Conservation (phyloP, 352 stramenopile species). For the Phytophthora constricta region DNA sequence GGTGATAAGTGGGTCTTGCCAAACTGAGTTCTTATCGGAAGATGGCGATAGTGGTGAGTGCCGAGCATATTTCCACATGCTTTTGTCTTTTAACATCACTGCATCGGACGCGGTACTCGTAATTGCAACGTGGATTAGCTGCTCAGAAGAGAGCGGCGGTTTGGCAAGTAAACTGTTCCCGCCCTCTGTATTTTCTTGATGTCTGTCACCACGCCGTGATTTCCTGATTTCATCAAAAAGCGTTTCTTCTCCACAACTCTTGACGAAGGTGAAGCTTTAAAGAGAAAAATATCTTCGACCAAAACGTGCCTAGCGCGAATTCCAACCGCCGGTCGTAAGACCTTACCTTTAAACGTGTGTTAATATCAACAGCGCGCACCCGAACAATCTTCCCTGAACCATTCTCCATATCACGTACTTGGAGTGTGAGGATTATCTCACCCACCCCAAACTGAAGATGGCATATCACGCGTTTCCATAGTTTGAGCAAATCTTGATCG, state of each 20-base stretch:
- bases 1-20: constrained; percentile 78
- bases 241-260: constrained; percentile 47
- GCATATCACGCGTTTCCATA: constrained; percentile 79
- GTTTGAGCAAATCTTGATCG: constrained; percentile 75
- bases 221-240: constrained; percentile 73
- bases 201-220: constrained; percentile 38
- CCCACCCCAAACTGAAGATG: constrained; percentile 64
- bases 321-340: constrained; percentile 74
- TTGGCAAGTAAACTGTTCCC: constrained; percentile 4
- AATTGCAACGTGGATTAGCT: constrained; percentile 77
- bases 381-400: constrained; percentile 58
- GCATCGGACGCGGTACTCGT: constrained; percentile 73
- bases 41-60: constrained; percentile 43
- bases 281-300: constrained; percentile 75
- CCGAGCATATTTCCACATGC: constrained; percentile 52
- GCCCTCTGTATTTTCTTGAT: constrained; percentile 23
- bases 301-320: constrained; percentile 75
- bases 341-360: constrained; percentile 63
- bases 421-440: constrained; percentile 56
- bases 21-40: constrained; percentile 55
- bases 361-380: constrained; percentile 64
- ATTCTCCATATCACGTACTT: constrained; percentile 56
- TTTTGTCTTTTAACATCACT: constrained; percentile 62
- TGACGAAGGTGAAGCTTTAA: constrained; percentile 22
- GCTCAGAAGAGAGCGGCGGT: constrained; percentile 38